Evolutionary conservation across 306 rosid species (phyloP).

Genomic region (Inga oerstediana): DNA sequence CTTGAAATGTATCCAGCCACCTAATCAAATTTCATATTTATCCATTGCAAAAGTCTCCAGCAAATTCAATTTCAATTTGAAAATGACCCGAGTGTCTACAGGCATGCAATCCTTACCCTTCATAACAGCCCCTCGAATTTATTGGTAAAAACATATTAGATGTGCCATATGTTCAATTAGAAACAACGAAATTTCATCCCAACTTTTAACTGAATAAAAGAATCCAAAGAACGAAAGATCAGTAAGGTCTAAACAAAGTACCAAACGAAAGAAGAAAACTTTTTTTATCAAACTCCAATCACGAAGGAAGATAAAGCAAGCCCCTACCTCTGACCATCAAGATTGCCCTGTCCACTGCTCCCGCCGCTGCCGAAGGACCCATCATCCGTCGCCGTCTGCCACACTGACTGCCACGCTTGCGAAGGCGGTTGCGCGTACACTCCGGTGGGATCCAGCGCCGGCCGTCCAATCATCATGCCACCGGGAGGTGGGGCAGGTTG

Average conservation of each 20-base stretch:
- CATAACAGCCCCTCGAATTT: neutral
- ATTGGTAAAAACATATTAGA: neutral
- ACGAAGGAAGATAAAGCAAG: neutral
- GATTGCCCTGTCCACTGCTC: constrained; percentile 66
- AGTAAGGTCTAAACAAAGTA: neutral
- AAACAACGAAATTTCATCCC: neutral
- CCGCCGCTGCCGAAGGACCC: constrained; percentile 70
- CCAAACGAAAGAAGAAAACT: neutral
- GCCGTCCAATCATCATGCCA: constrained; percentile 88
- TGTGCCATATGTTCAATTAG: neutral
- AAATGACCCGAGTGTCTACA: neutral
- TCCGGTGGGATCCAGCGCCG: constrained; percentile 84
- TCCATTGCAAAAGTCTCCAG: neutral
- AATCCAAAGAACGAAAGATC: neutral
- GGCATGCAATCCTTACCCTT: neutral
- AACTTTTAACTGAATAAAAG: neutral
- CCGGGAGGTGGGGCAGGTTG: constrained; percentile 68
- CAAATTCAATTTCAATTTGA: constrained; percentile 1
- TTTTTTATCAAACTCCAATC: neutral
- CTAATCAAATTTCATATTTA: neutral
- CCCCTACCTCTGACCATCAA: constrained; percentile 79
- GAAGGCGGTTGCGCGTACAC: constrained; percentile 91
- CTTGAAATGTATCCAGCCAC: constrained; percentile 6
- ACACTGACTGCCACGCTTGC: constrained; percentile 95
- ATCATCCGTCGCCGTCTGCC: constrained; percentile 80